phyloP scores from a whole-genome alignment of 2,329 filamentous ascomycete genomes.

The Penicillium aurantiogriseum region DNA sequence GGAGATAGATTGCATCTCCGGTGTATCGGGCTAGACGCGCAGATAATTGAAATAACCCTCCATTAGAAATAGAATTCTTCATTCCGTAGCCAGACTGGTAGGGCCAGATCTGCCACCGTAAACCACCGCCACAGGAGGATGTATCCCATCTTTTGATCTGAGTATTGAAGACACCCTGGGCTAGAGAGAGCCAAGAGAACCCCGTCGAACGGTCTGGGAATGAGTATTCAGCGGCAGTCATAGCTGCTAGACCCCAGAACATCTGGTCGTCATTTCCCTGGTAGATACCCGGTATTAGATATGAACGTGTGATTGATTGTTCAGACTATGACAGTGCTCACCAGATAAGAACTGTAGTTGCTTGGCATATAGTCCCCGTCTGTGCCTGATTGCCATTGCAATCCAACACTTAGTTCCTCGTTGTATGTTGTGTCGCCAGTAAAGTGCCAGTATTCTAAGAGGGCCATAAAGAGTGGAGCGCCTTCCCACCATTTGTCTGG shows the following conservation, averaged over 20 bases:
- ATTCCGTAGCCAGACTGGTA: constrained; percentile 12
- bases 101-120: constrained; percentile 15
- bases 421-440: constrained; percentile 16
- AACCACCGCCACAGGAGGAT: constrained; percentile 11
- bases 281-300: not conserved
- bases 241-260: constrained; percentile 17
- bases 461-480: constrained; percentile 8
- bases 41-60: constrained; percentile 13
- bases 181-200: constrained; percentile 11
- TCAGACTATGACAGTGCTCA: not conserved
- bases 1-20: constrained; percentile 6
- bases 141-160: constrained; percentile 14
- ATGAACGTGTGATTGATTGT: too few relatives aligned
- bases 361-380: constrained; percentile 11
- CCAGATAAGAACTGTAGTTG: constrained; percentile 16
- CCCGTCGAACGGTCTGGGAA: constrained; percentile 2
- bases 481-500: constrained; percentile 18
- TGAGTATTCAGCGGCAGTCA: constrained; percentile 11
- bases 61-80: constrained; percentile 17
- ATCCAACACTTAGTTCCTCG: constrained; percentile 8
- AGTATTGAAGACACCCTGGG: constrained; percentile 14
- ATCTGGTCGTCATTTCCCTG: constrained; percentile 18
- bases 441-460: constrained; percentile 15
- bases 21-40: constrained; percentile 15
- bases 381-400: constrained; percentile 16